phyloP scores from a whole-genome alignment of 2,329 filamentous ascomycete species.

The Lachnellula suecica region DNA sequence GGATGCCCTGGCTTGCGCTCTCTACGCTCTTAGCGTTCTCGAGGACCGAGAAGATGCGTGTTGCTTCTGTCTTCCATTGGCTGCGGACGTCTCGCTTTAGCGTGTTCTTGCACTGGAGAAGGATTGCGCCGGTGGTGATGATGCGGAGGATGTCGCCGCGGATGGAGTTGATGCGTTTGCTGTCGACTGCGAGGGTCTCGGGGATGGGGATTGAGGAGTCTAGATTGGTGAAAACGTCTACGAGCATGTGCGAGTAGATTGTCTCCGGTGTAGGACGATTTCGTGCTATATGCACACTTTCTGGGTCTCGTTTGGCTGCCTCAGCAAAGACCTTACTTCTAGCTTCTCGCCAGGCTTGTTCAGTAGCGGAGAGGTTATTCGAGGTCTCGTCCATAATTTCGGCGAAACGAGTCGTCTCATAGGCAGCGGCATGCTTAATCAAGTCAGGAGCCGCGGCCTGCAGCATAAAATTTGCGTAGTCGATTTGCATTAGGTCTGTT shows the following conservation, averaged over 20 bases:
- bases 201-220: constrained; percentile 58
- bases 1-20: constrained; percentile 53
- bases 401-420: constrained; percentile 72
- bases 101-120: constrained; percentile 79
- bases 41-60: constrained; percentile 68
- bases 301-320: constrained; percentile 66
- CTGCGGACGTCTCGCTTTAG: constrained; percentile 77
- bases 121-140: constrained; percentile 70
- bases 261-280: constrained; percentile 66
- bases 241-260: constrained; percentile 73
- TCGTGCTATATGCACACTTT: constrained; percentile 60
- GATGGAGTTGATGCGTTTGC: constrained; percentile 58
- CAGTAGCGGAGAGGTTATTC: constrained; percentile 58
- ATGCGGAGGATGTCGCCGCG: constrained; percentile 61
- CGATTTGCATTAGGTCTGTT: constrained; percentile 75
- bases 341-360: constrained; percentile 65
- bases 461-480: constrained; percentile 80
- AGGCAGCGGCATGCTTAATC: constrained; percentile 68
- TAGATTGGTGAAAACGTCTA: constrained; percentile 72
- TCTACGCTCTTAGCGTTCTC: constrained; percentile 54
- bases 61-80: constrained; percentile 74
- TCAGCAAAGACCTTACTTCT: constrained; percentile 65
- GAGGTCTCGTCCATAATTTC: constrained; percentile 59
- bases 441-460: constrained; percentile 70
- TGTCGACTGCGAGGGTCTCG: constrained; percentile 72